phyloP scores from a whole-genome alignment of 768 basidiomycete genomes.

The Mycena metata region DNA sequence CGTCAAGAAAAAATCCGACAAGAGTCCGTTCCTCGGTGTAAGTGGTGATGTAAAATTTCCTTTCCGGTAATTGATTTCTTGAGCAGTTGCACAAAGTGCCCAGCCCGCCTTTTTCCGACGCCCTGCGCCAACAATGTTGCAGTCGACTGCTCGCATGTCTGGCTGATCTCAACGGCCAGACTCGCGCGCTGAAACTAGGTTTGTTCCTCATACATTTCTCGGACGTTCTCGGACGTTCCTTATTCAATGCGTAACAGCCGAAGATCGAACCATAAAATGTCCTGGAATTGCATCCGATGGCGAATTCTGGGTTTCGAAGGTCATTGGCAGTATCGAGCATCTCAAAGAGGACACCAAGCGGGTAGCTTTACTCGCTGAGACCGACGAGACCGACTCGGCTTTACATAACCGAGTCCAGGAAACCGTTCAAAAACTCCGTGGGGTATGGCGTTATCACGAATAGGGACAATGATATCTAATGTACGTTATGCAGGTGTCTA shows the following conservation, averaged over 20 bases:
- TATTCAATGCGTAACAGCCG: slow-evolving; percentile 43
- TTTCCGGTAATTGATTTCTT: slow-evolving; percentile 2
- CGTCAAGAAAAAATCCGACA: slow-evolving; percentile 79
- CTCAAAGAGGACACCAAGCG: slow-evolving; percentile 82
- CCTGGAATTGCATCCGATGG: slow-evolving; percentile 78
- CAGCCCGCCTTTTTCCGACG: slow-evolving; percentile 79
- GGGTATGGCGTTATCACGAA: slow-evolving; percentile 50
- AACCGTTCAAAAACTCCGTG: slow-evolving; percentile 55
- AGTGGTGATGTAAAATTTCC: slow-evolving; percentile 44
- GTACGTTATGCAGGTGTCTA: slow-evolving; percentile 48
- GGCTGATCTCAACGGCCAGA: slow-evolving; percentile 77
- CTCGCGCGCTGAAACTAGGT: slow-evolving; percentile 67
- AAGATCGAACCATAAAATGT: slow-evolving; percentile 67
- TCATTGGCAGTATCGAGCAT: slow-evolving; percentile 65
- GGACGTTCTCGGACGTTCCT: not conserved
- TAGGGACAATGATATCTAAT: not conserved
- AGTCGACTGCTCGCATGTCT: slow-evolving; percentile 79
- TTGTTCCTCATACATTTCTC: slow-evolving; percentile 24
- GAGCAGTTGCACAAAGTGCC: slow-evolving; percentile 72
- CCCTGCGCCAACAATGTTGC: slow-evolving; percentile 75
- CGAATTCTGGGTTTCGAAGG: slow-evolving; percentile 83
- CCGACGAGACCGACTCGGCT: slow-evolving; percentile 68
- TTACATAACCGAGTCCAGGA: slow-evolving; percentile 62
- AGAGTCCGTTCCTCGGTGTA: slow-evolving; percentile 71
- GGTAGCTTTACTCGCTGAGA: slow-evolving; percentile 62